phyloP scores from a whole-genome alignment of 2,329 filamentous ascomycete species.

The Fusarium coicis region DNA sequence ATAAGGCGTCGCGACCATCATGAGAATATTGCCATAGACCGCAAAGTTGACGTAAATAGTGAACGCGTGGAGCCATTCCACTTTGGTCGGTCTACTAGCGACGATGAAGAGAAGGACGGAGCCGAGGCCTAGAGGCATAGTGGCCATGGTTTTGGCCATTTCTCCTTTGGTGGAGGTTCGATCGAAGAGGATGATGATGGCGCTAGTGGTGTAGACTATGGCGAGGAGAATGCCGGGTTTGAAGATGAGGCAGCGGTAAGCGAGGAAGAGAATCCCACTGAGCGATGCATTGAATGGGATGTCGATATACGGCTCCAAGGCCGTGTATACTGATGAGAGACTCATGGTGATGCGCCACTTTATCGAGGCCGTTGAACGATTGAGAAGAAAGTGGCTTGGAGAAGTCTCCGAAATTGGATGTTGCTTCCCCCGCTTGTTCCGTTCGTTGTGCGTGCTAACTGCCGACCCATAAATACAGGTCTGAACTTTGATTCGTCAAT shows the following conservation, averaged over 20 bases:
- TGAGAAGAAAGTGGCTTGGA: background rate
- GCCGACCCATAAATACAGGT: background rate
- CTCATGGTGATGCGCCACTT: background rate
- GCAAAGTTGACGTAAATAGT: background rate
- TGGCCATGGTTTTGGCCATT: background rate
- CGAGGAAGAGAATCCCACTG: background rate
- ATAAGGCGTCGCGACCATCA: constrained; percentile 1
- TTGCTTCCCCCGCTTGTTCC: background rate
- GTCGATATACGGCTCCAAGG: background rate
- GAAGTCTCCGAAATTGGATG: background rate
- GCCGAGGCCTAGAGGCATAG: background rate
- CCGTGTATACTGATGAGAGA: background rate
- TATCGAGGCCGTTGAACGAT: background rate
- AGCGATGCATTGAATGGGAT: background rate
- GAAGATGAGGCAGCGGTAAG: background rate
- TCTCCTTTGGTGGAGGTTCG: background rate
- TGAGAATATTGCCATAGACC: background rate
- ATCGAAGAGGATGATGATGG: background rate
- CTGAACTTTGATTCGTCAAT: background rate
- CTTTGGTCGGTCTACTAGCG: background rate
- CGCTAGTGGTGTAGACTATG: background rate
- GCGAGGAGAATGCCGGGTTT: background rate
- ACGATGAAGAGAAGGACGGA: background rate
- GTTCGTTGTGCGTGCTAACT: background rate
- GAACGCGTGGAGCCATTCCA: background rate